Conservation (phyloP, 495 filamentous ascomycete genomes). For the Xylaria longipes region DNA sequence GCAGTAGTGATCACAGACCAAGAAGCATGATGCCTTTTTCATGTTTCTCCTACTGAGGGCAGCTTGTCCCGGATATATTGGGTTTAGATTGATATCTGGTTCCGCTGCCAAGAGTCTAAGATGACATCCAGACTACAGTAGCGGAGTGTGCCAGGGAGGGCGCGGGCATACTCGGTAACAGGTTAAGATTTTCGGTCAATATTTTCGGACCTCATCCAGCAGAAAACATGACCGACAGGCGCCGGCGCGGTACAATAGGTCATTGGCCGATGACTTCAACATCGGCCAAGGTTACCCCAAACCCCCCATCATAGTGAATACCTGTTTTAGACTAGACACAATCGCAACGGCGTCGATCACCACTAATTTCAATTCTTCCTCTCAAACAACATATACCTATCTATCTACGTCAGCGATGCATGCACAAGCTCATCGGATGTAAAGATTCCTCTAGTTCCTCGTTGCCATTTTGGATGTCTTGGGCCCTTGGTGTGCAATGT, state of each 20-base stretch:
- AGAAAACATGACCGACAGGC: conserved; percentile 19
- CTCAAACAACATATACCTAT: not conserved
- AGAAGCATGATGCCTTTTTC: not conserved
- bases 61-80: not conserved
- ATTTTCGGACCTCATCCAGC: conserved; percentile 20
- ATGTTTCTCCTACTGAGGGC: not conserved
- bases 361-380: not conserved
- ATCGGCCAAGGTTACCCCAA: conserved; percentile 28
- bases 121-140: not conserved
- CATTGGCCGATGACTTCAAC: conserved; percentile 29
- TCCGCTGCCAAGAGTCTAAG: not conserved
- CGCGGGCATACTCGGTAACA: conserved; percentile 20
- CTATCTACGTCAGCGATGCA: not conserved
- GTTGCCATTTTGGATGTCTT: conserved; percentile 5
- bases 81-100: conserved; percentile 2
- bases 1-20: not conserved
- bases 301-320: not conserved
- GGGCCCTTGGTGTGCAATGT: not conserved
- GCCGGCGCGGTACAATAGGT: conserved; percentile 21
- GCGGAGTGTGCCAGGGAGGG: conserved; percentile 1
- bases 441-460: not conserved
- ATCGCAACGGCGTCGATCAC: conserved; percentile 15
- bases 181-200: conserved; percentile 26
- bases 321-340: conserved; percentile 11
- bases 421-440: conserved; percentile 5